Base-by-base conservation (phyloP, 1,284 basidiomycete species). In the Leccinum laetum region DNA sequence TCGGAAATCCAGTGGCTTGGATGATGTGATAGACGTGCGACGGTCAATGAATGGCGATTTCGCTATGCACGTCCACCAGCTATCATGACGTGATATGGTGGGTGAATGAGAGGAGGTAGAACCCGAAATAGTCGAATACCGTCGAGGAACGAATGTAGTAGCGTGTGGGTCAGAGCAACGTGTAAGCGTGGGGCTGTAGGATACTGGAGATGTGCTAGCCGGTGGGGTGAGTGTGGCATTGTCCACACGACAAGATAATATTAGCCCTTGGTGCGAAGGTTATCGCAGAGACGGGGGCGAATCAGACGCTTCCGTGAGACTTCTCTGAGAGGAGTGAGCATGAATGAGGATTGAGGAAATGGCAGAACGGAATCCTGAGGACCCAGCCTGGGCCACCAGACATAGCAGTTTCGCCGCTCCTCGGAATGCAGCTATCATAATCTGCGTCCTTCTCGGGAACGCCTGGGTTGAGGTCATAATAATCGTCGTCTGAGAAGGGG, bases 1-100 rank as follows among this genome's bases (percentile, higher is more conserved):
- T 49, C 89, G 84, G 73, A 92, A 85, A 32, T 90, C 86, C 14
- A 84, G 65, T 79, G 2, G 83, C 79, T 69, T 84, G 81, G 68
- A 84, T 86, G 66, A 84, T 79, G 55, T 73, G 58, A 77, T 73
- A 29, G 75, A 73, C 35, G 75, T 67, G 14, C 76, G 76, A 58
- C 80, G 78, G 44, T 83, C 81, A 39, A 83, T 73, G 5, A 84
- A 66, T 1, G 83, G 75, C 3, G 80, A 75, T 68, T 78, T 79
- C 9, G 81, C 71, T 65, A 84, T 78, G 21, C 81, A 77, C 7
- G 73, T 67, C 84, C 84, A 85, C 83, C 84, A 84, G 57, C 72
- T 80, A 67, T 82, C 78, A 18, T 77, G 80, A 26, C 82, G 78
- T 44, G 77, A 76, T 64, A 80, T 75, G 13, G 77, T 70, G 58